phyloP scores from a whole-genome alignment of 2,329 filamentous ascomycete species.

The Clonostachys rosea region DNA sequence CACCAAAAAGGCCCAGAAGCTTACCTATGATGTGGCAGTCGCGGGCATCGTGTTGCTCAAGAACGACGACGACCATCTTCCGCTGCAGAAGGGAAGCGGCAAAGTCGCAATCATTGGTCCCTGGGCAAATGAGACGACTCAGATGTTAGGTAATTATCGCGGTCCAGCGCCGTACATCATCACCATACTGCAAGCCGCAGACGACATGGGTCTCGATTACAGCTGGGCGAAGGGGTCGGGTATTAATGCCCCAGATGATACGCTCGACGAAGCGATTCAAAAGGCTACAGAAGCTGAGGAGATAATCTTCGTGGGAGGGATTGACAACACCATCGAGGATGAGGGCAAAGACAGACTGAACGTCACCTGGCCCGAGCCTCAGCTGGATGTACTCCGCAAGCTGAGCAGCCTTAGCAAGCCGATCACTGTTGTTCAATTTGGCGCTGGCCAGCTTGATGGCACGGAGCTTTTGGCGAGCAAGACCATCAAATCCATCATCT shows the following conservation, averaged over 20 bases:
- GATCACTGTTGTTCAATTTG: constrained; percentile 45
- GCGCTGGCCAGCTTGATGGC: constrained; percentile 45
- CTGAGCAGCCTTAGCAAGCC: constrained; percentile 35
- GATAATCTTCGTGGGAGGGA: constrained; percentile 50
- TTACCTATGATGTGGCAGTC: constrained; percentile 50
- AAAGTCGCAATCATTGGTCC: constrained; percentile 21
- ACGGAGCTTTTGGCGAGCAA: constrained; percentile 18
- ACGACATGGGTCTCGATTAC: constrained; percentile 4
- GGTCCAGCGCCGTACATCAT: constrained; percentile 46
- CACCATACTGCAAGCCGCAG: constrained; percentile 35
- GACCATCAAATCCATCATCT: constrained; percentile 45
- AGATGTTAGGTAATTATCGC: constrained; percentile 16
- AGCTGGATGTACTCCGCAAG: constrained; percentile 42
- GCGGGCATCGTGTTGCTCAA: constrained; percentile 46
- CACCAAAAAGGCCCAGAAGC: constrained; percentile 43
- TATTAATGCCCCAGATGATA: too few species aligned
- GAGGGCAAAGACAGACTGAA: constrained; percentile 45
- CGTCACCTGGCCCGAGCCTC: constrained; percentile 45
- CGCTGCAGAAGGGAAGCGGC: constrained; percentile 22
- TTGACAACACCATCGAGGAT: constrained; percentile 45
- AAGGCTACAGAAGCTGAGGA: constrained; percentile 28
- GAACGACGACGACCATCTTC: constrained; percentile 46
- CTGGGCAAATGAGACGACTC: constrained; percentile 17
- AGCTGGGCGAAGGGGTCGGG: too few species aligned
- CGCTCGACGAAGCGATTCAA: too few species aligned